phyloP scores from a whole-genome alignment of 805 yeast genomes.

The Lipomyces lipofer region DNA sequence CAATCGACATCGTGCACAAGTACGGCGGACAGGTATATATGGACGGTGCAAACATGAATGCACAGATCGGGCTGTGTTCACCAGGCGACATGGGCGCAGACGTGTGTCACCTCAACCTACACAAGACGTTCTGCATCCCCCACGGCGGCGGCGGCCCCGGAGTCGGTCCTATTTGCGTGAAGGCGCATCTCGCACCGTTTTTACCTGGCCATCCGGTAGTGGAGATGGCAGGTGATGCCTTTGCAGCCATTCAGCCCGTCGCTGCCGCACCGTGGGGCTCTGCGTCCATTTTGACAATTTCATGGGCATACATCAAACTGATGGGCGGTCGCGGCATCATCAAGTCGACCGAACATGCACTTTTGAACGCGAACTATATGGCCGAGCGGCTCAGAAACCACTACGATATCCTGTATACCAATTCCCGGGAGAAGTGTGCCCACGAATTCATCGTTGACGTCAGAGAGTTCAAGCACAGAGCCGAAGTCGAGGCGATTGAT shows the following conservation, averaged over 20 bases:
- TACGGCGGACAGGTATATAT: slow-evolving; percentile 94
- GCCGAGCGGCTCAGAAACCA: slow-evolving; percentile 69
- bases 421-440: slow-evolving; percentile 74
- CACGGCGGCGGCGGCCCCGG: slow-evolving; percentile 99
- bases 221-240: slow-evolving; percentile 48
- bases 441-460: slow-evolving; percentile 95
- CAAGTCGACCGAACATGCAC: slow-evolving; percentile 84
- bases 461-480: slow-evolving; percentile 69
- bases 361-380: slow-evolving; percentile 96
- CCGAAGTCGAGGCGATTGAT: slow-evolving; percentile 91
- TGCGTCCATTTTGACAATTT: slow-evolving; percentile 87
- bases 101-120: slow-evolving; percentile 94
- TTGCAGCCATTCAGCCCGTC: slow-evolving; percentile 65
- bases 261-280: slow-evolving; percentile 95
- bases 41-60: slow-evolving; percentile 99
- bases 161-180: slow-evolving; percentile 96
- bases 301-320: slow-evolving; percentile 92
- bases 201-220: slow-evolving; percentile 77
- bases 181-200: slow-evolving; percentile 72
- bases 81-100: slow-evolving; percentile 99
- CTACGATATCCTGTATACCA: slow-evolving; percentile 74
- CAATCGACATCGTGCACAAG: slow-evolving; percentile 79
- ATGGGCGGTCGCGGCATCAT: slow-evolving; percentile 85
- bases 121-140: slow-evolving; percentile 95
- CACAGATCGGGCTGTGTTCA: slow-evolving; percentile 95